phyloP scores from a whole-genome alignment of 2,329 filamentous ascomycete genomes.

The Penicillium occitanis region DNA sequence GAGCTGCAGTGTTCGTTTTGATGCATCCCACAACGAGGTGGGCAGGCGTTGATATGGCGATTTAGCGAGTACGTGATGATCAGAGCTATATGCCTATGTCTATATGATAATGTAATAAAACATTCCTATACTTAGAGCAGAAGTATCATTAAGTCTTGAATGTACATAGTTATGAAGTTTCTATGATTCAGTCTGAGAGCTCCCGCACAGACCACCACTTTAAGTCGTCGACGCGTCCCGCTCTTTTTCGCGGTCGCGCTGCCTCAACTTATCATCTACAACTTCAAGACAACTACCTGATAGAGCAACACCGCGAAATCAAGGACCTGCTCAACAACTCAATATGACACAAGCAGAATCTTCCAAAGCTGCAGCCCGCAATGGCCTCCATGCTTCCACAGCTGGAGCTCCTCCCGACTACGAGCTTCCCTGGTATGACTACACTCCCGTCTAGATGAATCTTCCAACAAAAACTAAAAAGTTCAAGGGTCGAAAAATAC shows the following conservation, averaged over 20 bases:
- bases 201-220: conserved; percentile 10
- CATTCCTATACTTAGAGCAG: neutral
- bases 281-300: neutral
- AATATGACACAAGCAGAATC: conserved; percentile 50
- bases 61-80: conserved; percentile 9
- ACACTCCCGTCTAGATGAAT: neutral
- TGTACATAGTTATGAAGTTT: neutral
- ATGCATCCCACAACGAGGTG: conserved; percentile 14
- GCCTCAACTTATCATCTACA: neutral
- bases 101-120: neutral
- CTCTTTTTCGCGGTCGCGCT: conserved; percentile 7
- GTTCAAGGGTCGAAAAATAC: conserved; percentile 94
- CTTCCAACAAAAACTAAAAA: neutral
- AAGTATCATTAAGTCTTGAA: neutral
- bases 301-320: neutral
- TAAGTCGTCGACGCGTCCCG: conserved; percentile 1
- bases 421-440: conserved; percentile 50
- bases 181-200: neutral
- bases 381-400: conserved; percentile 41
- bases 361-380: conserved; percentile 45
- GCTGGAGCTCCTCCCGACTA: conserved; percentile 46
- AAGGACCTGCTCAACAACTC: neutral
- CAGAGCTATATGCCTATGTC: conserved; percentile 3
- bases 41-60: conserved; percentile 12
- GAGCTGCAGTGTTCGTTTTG: conserved; percentile 2